Conservation (phyloP, 495 filamentous ascomycete genomes). For the Penicillium taxi region DNA sequence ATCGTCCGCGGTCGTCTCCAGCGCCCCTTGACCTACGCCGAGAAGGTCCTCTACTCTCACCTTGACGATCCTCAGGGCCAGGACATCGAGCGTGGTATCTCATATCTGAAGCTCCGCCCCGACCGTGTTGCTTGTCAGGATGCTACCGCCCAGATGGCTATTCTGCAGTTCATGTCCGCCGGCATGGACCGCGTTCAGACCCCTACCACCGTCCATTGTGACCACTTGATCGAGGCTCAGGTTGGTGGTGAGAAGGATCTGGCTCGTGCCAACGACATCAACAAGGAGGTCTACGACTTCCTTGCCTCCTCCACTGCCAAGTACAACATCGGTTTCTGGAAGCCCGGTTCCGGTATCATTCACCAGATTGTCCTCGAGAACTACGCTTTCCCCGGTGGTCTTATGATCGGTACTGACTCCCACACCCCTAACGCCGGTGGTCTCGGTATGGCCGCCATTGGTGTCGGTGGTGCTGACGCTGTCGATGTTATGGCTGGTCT, state of each 20-base stretch:
- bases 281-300: constrained; percentile 99
- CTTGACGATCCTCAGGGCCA: constrained; percentile 94
- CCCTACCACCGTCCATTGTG: constrained; percentile 95
- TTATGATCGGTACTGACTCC: constrained; percentile 97
- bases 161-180: constrained; percentile 98
- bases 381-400: constrained; percentile 96
- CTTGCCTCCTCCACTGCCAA: constrained; percentile 89
- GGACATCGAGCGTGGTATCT: constrained; percentile 90
- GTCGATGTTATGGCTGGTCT: constrained; percentile 98
- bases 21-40: constrained; percentile 86
- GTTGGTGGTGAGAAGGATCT: constrained; percentile 92
- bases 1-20: constrained; percentile 84
- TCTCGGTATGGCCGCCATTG: constrained; percentile 91
- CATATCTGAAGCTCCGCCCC: constrained; percentile 91
- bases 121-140: constrained; percentile 99
- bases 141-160: constrained; percentile 99
- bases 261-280: constrained; percentile 80
- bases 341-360: constrained; percentile 97
- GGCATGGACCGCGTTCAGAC: constrained; percentile 92
- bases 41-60: constrained; percentile 99
- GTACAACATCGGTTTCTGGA: constrained; percentile 99
- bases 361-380: constrained; percentile 99
- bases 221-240: constrained; percentile 98
- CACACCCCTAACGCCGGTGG: constrained; percentile 98
- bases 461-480: constrained; percentile 97